phyloP scores from a whole-genome alignment of 805 yeast species.

The Torulaspora indica region DNA sequence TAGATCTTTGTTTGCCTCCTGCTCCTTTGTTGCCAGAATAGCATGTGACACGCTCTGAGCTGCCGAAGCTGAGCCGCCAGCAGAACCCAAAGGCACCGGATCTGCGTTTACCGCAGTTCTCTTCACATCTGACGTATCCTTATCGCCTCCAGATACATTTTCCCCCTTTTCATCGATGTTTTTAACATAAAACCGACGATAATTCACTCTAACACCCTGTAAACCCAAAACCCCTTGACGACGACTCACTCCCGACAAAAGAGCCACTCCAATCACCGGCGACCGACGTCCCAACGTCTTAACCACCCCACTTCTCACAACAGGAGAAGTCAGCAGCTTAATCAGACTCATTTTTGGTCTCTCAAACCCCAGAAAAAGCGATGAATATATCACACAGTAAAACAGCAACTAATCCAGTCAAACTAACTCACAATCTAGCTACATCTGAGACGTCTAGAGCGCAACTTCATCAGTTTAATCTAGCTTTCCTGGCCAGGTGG shows the following conservation, averaged over 20 bases:
- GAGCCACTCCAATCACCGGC: constrained; percentile 7
- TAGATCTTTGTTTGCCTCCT: constrained; percentile 75
- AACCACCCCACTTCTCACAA: constrained; percentile 10
- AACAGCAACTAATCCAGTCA: not conserved
- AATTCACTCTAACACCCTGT: constrained; percentile 5
- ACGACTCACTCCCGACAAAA: constrained; percentile 1
- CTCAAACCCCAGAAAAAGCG: not conserved
- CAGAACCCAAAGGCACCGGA: not conserved
- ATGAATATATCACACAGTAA: not conserved
- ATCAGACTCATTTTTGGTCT: constrained; percentile 11
- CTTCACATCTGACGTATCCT: not conserved
- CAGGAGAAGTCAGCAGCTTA: constrained; percentile 12
- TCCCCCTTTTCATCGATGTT: constrained; percentile 1
- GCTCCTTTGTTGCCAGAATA: constrained; percentile 62
- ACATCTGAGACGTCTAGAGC: not conserved
- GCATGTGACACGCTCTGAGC: constrained; percentile 30
- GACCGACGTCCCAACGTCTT: constrained; percentile 6
- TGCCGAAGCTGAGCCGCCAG: constrained; percentile 1
- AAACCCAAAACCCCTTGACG: not conserved
- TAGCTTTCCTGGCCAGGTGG: constrained; percentile 1
- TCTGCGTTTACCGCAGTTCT: not conserved
- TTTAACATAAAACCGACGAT: constrained; percentile 16
- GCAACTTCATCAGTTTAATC: not conserved
- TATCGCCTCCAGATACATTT: constrained; percentile 1
- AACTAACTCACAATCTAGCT: not conserved